Base-by-base conservation (phyloP, 2,329 filamentous ascomycete species). In the Penicillium sp. region DNA sequence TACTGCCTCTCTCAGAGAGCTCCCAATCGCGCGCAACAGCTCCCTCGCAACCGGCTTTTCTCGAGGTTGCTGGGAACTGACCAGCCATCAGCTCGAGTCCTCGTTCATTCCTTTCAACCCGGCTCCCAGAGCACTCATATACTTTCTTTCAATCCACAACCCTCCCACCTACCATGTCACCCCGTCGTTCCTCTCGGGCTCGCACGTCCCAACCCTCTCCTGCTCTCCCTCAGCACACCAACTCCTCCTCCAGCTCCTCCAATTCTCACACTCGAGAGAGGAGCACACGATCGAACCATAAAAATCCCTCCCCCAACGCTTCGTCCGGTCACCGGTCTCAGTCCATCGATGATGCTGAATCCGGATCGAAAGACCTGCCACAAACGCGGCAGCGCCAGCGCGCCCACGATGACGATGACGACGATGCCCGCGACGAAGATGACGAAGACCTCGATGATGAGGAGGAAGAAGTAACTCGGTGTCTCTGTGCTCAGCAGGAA, bases 381-480 rank as follows among this genome's bases (percentile, higher is more conserved):
- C 84, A 87, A 59, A 89, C 89, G 65, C 87, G 88, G 63, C 88
- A 89, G 68, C 89, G 89, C 73, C 90, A 90, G 70, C 90, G 92
- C 72, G 86, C 84, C 60, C 86, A 83, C 69, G 81, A 90, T 70
- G 87, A 80, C 70, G 87, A 80, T 62, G 72, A 72, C 41, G 85
- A 87, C 72, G 88, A 87, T 60, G 73, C 76, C 65, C 47, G 68
- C 63, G 83, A 81, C 55, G 85, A 86, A 58, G 87, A 91, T 53
- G 82, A 88, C 16, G 82, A 82, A 40, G 79, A 80, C 45, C 75
- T 80, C 34, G 81, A 82, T 55, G 83, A 79, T 27, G 89, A 89
- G 68, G 91, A 97, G 72, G 92, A 97, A 69, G 94, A 97, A 78
- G 86, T 94, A 52, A 96, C 96, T 69, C 87, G 94, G 63, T 99